Evolutionary conservation across 202 grass and related monocot species (phyloP).

Genomic region (Zoysia matrella): DNA sequence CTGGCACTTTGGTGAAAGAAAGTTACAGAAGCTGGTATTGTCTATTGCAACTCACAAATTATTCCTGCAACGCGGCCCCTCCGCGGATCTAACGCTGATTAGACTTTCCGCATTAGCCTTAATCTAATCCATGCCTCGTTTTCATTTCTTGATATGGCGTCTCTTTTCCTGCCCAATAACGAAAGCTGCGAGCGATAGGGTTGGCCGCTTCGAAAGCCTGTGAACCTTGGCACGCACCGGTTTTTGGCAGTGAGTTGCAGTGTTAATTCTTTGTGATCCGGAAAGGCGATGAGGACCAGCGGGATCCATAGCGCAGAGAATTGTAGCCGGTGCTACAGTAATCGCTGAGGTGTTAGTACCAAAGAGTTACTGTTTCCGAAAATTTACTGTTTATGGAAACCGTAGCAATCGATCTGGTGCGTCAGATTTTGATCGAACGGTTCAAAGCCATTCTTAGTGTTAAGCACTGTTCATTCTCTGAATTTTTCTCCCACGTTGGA

Average conservation of each 20-base stretch:
- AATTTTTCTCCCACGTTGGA: too few relatives aligned
- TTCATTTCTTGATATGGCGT: neutral
- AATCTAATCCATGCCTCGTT: neutral
- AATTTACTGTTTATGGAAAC: too few relatives aligned
- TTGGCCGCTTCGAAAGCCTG: constrained; percentile 33
- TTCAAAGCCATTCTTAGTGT: too few relatives aligned
- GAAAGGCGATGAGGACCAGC: neutral
- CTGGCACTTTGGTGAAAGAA: too few relatives aligned
- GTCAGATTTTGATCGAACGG: too few relatives aligned
- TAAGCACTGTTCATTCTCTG: too few relatives aligned
- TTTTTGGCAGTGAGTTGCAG: neutral
- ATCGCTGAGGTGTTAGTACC: too few relatives aligned
- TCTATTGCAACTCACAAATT: neutral
- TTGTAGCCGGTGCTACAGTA: too few relatives aligned
- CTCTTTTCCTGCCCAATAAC: neutral
- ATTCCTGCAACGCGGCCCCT: neutral
- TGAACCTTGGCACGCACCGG: constrained; percentile 9
- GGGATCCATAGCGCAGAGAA: too few relatives aligned
- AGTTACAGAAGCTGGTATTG: neutral
- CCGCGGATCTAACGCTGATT: constrained; percentile 33
- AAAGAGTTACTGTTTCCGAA: too few relatives aligned
- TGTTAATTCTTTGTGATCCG: neutral
- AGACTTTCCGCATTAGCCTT: neutral
- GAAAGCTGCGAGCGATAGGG: constrained; percentile 22
- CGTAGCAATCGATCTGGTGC: too few relatives aligned